phyloP scores from a whole-genome alignment of 805 yeast species.

The Sugiyamaella chiloensis region DNA sequence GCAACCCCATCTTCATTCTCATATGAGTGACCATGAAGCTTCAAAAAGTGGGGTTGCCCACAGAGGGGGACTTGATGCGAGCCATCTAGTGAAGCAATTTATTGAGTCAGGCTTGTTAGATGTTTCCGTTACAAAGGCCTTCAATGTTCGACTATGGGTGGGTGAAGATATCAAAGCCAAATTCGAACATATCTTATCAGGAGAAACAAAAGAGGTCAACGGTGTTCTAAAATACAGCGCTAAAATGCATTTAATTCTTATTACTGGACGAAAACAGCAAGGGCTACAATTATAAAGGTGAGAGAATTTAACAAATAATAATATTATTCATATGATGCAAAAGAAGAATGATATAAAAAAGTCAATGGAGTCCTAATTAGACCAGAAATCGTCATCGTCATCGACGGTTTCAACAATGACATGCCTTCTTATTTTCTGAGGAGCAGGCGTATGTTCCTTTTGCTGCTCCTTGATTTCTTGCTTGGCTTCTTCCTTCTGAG shows the following conservation, averaged over 20 bases:
- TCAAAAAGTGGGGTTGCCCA: constrained; percentile 14
- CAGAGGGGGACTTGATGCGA: constrained; percentile 13
- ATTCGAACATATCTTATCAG: constrained; percentile 3
- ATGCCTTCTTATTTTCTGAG: constrained; percentile 7
- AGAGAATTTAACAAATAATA: no score
- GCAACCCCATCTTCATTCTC: constrained; percentile 6
- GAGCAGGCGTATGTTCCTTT: no score
- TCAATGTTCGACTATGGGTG: constrained; percentile 17
- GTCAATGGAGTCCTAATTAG: not conserved
- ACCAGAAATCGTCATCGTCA: constrained; percentile 23
- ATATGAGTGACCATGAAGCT: constrained; percentile 16
- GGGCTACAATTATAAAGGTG: no score
- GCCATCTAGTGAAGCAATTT: constrained; percentile 6
- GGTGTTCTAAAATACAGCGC: constrained; percentile 9
- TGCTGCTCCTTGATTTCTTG: no score
- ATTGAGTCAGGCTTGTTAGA: constrained; percentile 14
- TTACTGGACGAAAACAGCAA: constrained; percentile 13
- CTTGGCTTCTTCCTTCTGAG: constrained; percentile 4
- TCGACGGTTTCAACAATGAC: constrained; percentile 23
- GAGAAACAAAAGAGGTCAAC: constrained; percentile 7
- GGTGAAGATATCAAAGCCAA: not conserved
- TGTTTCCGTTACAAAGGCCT: constrained; percentile 1
- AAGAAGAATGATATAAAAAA: no score
- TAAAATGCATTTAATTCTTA: constrained; percentile 11
- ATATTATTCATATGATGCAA: no score